Evolutionary conservation across 2,329 filamentous ascomycete genomes (phyloP), one percentile per base, ranked within the genome.

Genomic region (Colletotrichum kahawae): DNA sequence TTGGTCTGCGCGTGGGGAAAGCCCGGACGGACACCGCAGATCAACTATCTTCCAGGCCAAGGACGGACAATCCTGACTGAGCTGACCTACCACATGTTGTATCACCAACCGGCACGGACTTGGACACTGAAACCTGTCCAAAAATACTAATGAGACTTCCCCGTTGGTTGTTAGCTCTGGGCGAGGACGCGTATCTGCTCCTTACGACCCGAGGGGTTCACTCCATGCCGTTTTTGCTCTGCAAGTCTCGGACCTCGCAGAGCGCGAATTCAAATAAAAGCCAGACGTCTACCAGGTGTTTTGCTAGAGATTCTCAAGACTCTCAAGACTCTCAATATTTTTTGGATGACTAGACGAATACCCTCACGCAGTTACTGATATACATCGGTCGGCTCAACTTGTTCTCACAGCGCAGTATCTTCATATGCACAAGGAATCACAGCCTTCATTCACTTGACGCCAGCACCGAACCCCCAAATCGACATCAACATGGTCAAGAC

Each of bases 401-500:
- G 54, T 31, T 31, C 16, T 57, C 24, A 27, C 43, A 21, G 43
- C 27, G 24, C 21, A 27, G 54, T 27, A 57, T 10, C 54, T 57
- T 29, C 12, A 60, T 33, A 29, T 60, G 18, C 24, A 60, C 57
- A 31, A n/a, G 6, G 16, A 34, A 34, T 51, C 43, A 60, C 34
- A 27, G 6, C 18, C 31, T 31, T 60, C 59, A 24, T 36, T 63
- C 27, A 51, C 38, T 24, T 38, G 38, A n/a, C 38, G 18, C 5
- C 48, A 18, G 7, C 27, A 27, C 7, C 9, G 21, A 21, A 10
- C 21, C 9, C 60, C 9, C n/a, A 38, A 24, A 33, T 5, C 38
- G 10, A 68, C 43, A 43, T 56, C 69, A 78, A 81, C 51, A 90
- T 89, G 87, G 80, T 84, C 34, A 88, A 89, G 78, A 91, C 88